Percentiles rank a stretch among this genome's conserved stretches.
phyloP scores from a whole-genome alignment of 2,329 filamentous ascomycete species.

The Ceratocystis papillata region DNA sequence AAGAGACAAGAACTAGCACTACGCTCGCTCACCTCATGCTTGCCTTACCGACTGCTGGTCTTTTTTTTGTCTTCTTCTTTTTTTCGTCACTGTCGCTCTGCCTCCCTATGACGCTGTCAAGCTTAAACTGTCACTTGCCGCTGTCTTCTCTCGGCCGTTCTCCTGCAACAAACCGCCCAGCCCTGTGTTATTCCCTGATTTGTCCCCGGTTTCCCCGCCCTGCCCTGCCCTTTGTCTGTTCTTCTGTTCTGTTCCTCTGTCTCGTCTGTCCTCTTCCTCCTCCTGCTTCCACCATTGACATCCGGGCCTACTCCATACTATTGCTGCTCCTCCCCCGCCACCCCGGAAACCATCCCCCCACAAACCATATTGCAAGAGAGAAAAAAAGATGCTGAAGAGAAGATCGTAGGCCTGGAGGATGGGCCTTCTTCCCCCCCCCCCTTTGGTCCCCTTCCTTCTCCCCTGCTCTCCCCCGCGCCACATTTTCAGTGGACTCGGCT shows the following conservation, averaged over 20 bases:
- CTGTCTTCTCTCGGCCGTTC: conserved; percentile 2
- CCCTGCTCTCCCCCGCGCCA: background rate
- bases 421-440: background rate
- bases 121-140: background rate
- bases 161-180: background rate
- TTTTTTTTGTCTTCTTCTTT: background rate
- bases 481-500: conserved; percentile 11
- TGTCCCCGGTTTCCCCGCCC: background rate
- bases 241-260: background rate
- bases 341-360: conserved; percentile 2
- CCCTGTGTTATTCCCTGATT: background rate
- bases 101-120: background rate
- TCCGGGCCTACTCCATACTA: conserved; percentile 12
- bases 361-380: background rate
- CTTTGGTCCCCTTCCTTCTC: background rate
- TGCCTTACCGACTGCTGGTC: background rate
- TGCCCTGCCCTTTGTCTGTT: background rate
- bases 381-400: background rate
- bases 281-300: background rate
- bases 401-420: background rate
- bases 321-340: conserved; percentile 10
- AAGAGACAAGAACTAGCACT: background rate
- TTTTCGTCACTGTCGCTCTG: background rate
- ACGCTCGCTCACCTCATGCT: background rate
- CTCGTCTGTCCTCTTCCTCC: background rate